Percentiles rank a stretch among this genome's conserved stretches.
phyloP scores from a whole-genome alignment of 2,329 filamentous ascomycete species.

The Stylonectria norvegica region DNA sequence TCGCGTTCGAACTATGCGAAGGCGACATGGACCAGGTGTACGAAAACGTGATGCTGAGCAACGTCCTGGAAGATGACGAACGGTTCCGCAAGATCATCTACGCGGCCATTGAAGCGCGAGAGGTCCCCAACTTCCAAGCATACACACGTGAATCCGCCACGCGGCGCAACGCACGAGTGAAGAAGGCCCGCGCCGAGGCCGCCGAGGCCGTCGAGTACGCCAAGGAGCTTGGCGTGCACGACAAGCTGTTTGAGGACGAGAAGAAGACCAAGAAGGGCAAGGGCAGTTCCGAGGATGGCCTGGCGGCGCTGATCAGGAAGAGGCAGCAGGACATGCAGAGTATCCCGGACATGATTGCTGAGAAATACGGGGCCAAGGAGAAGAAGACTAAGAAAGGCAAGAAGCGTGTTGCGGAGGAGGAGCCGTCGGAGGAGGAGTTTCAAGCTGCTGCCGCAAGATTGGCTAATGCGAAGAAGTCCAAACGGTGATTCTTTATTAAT shows the following conservation, averaged over 20 bases:
- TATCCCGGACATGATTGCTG: constrained; percentile 72
- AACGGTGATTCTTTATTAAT: too few relatives aligned
- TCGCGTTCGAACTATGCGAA: constrained; percentile 67
- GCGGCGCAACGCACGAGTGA: constrained; percentile 56
- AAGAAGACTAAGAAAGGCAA: constrained; percentile 50
- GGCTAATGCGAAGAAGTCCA: constrained; percentile 26
- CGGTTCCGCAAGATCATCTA: constrained; percentile 80
- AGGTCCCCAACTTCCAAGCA: constrained; percentile 62
- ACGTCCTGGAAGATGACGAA: constrained; percentile 79
- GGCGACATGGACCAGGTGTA: constrained; percentile 78
- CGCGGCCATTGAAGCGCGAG: constrained; percentile 67
- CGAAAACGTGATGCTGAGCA: constrained; percentile 79
- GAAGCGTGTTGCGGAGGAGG: constrained; percentile 56
- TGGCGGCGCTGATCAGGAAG: constrained; percentile 73
- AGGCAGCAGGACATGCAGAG: constrained; percentile 59
- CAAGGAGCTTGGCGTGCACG: constrained; percentile 70
- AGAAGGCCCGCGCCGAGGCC: constrained; percentile 63
- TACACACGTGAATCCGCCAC: constrained; percentile 74
- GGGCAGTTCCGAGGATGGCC: constrained; percentile 45
- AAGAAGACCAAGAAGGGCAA: constrained; percentile 46
- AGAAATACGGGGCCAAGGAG: constrained; percentile 61
- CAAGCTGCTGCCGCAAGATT: constrained; percentile 53
- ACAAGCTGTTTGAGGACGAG: constrained; percentile 59
- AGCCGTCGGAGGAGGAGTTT: constrained; percentile 60
- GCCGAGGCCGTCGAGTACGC: constrained; percentile 72